phyloP scores from a whole-genome alignment of 768 basidiomycete genomes.

The Artomyces pyxidatus region DNA sequence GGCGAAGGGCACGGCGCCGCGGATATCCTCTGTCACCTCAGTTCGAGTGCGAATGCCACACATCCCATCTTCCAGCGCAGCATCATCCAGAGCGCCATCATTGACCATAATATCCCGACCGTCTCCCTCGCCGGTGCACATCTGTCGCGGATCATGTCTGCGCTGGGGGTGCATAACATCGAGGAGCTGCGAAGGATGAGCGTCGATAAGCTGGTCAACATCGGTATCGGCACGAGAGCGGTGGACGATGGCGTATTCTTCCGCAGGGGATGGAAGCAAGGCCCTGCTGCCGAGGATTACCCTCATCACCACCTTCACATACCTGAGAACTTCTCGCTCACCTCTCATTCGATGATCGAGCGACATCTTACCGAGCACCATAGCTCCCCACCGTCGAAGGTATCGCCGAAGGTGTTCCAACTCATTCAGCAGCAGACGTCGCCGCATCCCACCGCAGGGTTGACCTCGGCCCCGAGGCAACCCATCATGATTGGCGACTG shows the following conservation, averaged over 20 bases:
- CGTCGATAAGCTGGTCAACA: slow-evolving; percentile 47
- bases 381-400: slow-evolving; percentile 12
- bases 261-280: slow-evolving; percentile 47
- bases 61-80: slow-evolving; percentile 63
- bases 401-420: slow-evolving; percentile 9
- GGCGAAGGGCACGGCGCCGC: slow-evolving; percentile 26
- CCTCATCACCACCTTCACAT: slow-evolving; percentile 18
- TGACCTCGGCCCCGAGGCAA: slow-evolving; percentile 29
- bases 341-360: slow-evolving; percentile 19
- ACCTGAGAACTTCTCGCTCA: slow-evolving; percentile 23
- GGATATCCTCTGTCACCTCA: slow-evolving; percentile 33
- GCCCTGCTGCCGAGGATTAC: slow-evolving; percentile 31
- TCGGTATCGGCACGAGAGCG: slow-evolving; percentile 35
- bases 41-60: slow-evolving; percentile 53
- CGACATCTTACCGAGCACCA: slow-evolving; percentile 9
- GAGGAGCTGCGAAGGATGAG: slow-evolving; percentile 57
- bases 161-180: slow-evolving; percentile 44
- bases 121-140: slow-evolving; percentile 57
- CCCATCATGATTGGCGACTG: slow-evolving; percentile 74
- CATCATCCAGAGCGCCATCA: slow-evolving; percentile 64
- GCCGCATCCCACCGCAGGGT: slow-evolving; percentile 8
- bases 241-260: slow-evolving; percentile 70
- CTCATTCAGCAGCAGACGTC: slow-evolving; percentile 10
- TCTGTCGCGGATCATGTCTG: slow-evolving; percentile 53
- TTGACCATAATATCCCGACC: slow-evolving; percentile 56